Conservation (phyloP, 257 asterid species). For the Nicotiana tomentosiformis region DNA sequence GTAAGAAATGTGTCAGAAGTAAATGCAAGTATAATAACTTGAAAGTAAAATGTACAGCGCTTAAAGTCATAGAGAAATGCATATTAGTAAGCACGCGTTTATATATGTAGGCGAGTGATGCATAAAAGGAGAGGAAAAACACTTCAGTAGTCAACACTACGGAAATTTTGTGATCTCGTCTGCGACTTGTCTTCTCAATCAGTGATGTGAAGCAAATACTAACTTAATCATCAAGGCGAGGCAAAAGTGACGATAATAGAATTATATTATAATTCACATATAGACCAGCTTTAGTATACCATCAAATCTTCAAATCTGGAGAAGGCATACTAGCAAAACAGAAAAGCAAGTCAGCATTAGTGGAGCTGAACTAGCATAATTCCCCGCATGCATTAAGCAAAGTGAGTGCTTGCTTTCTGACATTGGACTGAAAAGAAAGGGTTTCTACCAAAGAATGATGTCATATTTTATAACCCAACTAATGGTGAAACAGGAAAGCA, state of each 20-base stretch:
- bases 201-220: background rate
- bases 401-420: background rate
- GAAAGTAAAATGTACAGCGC: background rate
- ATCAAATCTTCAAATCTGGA: background rate
- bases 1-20: constrained; percentile 7
- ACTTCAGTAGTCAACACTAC: background rate
- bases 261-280: background rate
- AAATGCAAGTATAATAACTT: background rate
- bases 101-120: background rate
- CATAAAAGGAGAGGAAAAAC: background rate
- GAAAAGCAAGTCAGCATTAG: background rate
- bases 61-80: background rate
- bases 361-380: background rate
- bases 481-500: background rate
- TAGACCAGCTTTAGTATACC: background rate
- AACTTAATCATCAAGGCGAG: background rate
- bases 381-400: background rate
- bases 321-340: background rate
- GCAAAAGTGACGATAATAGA: background rate
- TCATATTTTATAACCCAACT: background rate
- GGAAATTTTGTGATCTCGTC: background rate
- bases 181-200: background rate
- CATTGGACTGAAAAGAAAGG: background rate
- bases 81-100: background rate
- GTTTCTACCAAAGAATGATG: background rate